These are phyloP conservation scores for Brassica juncea DNA, from an alignment of 345 rosid genomes.

Conservation along the genomic window DNA sequence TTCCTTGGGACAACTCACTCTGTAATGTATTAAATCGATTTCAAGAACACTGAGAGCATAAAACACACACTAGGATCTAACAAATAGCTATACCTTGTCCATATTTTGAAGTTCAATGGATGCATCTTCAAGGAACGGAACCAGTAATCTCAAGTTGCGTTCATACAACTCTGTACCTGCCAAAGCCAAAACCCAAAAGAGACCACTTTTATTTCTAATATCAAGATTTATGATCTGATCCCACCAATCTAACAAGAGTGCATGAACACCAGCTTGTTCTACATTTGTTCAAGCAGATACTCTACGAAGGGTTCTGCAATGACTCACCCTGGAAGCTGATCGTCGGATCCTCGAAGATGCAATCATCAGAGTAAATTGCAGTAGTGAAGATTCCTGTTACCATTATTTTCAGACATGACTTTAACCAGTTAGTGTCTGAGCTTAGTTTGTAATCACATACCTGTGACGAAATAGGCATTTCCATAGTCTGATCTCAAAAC, in stretches of 20 bases:
- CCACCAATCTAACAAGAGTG: constrained; percentile 2
- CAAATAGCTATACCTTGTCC: constrained; percentile 57
- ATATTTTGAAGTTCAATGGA: constrained; percentile 64
- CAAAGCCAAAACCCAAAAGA: constrained; percentile 23
- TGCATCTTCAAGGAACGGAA: constrained; percentile 81
- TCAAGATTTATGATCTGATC: constrained; percentile 17
- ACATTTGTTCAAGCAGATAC: neutral
- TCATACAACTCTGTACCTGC: constrained; percentile 73
- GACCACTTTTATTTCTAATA: neutral
- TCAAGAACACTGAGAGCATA: constrained; percentile 24
- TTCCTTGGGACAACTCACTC: constrained; percentile 34
- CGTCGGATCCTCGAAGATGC: constrained; percentile 90
- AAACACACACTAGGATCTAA: neutral
- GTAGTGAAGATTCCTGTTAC: constrained; percentile 67
- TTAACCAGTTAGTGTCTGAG: constrained; percentile 12
- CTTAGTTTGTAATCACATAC: constrained; percentile 35
- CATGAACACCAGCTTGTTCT: constrained; percentile 9
- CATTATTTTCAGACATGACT: constrained; percentile 12
- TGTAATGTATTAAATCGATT: constrained; percentile 22
- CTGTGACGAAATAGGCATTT: constrained; percentile 86
- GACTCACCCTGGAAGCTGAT: constrained; percentile 73
- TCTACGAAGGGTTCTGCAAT: neutral
- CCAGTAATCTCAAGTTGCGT: constrained; percentile 78
- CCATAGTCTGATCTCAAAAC: constrained; percentile 65
- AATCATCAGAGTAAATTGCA: constrained; percentile 64